phyloP scores from a whole-genome alignment of 805 yeast genomes.

The Suhomyces tanzawaensis region DNA sequence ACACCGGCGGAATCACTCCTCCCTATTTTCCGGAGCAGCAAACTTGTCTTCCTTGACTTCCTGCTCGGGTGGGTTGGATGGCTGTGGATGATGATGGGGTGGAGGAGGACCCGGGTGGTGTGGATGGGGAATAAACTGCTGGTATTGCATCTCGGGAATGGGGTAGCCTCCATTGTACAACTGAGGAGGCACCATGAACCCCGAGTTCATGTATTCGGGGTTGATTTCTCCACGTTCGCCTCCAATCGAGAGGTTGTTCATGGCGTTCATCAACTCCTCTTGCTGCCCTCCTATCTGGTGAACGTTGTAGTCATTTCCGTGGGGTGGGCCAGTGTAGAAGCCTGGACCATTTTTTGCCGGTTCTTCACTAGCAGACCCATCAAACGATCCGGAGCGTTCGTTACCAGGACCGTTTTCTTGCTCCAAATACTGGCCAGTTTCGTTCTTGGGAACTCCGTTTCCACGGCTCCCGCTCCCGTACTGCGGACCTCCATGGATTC shows the following conservation, averaged over 20 bases:
- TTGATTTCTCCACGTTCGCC: slow-evolving; percentile 6
- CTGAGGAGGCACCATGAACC: slow-evolving; percentile 14
- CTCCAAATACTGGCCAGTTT: background rate
- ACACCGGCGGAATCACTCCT: no score
- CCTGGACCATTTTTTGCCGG: background rate
- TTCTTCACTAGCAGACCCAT: background rate
- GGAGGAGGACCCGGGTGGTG: slow-evolving; percentile 5
- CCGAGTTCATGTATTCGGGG: slow-evolving; percentile 10
- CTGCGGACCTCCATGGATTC: slow-evolving; percentile 5
- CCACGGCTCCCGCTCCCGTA: background rate
- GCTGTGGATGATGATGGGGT: slow-evolving; percentile 2
- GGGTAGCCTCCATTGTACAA: slow-evolving; percentile 15
- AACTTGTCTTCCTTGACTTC: no score
- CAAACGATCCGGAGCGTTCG: slow-evolving; percentile 2
- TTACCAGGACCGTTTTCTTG: background rate
- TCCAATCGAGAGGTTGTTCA: slow-evolving; percentile 12
- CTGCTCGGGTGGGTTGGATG: no score
- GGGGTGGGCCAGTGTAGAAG: background rate
- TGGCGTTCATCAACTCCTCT: slow-evolving; percentile 13
- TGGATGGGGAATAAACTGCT: slow-evolving; percentile 15
- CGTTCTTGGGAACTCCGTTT: no score
- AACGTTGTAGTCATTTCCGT: slow-evolving; percentile 1
- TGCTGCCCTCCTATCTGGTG: slow-evolving; percentile 1
- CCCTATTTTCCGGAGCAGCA: no score
- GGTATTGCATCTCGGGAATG: slow-evolving; percentile 14